Evolutionary conservation across 2,329 filamentous ascomycete species (phyloP).

Genomic region (Penicillium freii): DNA sequence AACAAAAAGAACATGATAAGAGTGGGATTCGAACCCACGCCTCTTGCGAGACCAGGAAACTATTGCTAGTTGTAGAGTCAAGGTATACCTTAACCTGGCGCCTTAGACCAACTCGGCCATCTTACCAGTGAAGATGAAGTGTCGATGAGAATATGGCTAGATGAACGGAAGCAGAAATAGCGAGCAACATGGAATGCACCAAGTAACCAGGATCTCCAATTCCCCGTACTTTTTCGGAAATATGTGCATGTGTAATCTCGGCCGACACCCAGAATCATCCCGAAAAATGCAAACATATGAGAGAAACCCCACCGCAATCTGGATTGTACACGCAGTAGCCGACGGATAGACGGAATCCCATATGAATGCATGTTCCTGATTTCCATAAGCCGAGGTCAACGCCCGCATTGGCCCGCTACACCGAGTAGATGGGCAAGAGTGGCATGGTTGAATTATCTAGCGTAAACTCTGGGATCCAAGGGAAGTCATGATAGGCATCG

Average conservation of each 20-base stretch:
- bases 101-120: constrained; percentile 35
- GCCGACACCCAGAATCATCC: background rate
- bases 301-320: background rate
- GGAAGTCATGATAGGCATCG: background rate
- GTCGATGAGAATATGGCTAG: background rate
- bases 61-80: constrained; percentile 16
- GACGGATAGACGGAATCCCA: background rate
- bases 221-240: background rate
- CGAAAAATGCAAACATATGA: background rate
- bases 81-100: constrained; percentile 34
- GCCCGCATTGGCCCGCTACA: background rate
- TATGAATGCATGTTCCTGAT: background rate
- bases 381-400: background rate
- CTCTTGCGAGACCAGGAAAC: constrained; percentile 13
- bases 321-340: background rate
- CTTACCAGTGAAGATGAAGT: constrained; percentile 21
- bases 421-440: background rate
- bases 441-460: background rate
- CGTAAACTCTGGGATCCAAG: background rate
- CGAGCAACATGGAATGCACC: background rate
- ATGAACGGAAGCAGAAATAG: background rate
- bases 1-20: constrained; percentile 6
- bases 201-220: too few relatives aligned
- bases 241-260: too few relatives aligned
- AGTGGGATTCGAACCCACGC: constrained; percentile 15